Percentiles rank a stretch among this genome's conserved stretches.
Evolutionary conservation across 129 eudicot species (phyloP).

Genomic region (Helianthus tuberosus): DNA sequence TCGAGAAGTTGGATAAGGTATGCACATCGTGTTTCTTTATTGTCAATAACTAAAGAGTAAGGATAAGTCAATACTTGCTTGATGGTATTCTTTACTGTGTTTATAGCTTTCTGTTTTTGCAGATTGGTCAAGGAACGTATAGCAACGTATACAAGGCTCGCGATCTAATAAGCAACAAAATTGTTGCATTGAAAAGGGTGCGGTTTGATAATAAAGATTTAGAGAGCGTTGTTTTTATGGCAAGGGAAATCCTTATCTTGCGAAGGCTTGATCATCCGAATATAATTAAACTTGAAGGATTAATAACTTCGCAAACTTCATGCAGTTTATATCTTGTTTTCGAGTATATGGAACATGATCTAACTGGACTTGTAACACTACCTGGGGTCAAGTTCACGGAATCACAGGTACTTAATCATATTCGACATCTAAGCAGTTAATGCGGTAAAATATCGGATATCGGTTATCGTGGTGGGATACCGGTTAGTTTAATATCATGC

Average conservation of each 20-base stretch:
- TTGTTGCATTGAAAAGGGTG: conserved; percentile 88
- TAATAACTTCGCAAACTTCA: conserved; percentile 69
- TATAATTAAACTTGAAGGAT: conserved; percentile 79
- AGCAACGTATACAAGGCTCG: conserved; percentile 91
- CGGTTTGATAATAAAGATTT: conserved; percentile 81
- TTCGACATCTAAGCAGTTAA: not conserved
- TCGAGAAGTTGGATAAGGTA: conserved; percentile 87
- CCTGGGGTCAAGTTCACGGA: conserved; percentile 87
- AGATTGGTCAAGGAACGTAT: conserved; percentile 99
- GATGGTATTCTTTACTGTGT: conserved; percentile 22
- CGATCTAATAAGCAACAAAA: conserved; percentile 58
- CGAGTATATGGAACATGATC: conserved; percentile 96
- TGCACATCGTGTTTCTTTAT: conserved; percentile 1
- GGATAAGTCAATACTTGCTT: not conserved
- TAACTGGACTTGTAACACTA: conserved; percentile 80
- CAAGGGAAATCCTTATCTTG: conserved; percentile 81
- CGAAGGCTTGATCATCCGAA: conserved; percentile 90
- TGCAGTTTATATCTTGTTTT: conserved; percentile 78
- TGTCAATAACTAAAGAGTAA: too few relatives aligned
- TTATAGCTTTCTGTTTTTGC: conserved; percentile 41
- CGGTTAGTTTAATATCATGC: too few relatives aligned
- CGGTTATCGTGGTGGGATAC: too few relatives aligned
- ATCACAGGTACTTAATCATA: conserved; percentile 61
- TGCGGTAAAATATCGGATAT: too few relatives aligned
- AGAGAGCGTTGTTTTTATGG: conserved; percentile 89